Evolutionary conservation across 176 grass and related monocot genomes (phyloP).

Genomic region (Luzula sylvatica): DNA sequence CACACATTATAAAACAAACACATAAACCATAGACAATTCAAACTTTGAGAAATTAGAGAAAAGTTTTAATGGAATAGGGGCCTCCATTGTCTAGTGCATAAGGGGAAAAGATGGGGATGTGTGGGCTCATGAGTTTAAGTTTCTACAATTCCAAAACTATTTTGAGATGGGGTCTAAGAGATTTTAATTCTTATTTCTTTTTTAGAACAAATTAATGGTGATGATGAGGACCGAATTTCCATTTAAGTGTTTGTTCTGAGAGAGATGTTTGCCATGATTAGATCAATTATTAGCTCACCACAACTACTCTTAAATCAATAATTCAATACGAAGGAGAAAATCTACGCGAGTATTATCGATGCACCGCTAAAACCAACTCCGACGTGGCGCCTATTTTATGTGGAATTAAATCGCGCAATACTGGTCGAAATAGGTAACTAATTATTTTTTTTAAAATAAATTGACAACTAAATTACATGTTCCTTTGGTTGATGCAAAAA

Average conservation of each 20-base stretch:
- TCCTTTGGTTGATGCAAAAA: too few relatives aligned
- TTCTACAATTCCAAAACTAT: neutral
- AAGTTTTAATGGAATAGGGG: constrained; percentile 4
- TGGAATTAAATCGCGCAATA: too few relatives aligned
- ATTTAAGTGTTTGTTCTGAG: neutral
- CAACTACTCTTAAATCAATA: constrained; percentile 25
- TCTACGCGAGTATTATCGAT: too few relatives aligned
- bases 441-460: too few relatives aligned
- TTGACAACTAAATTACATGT: too few relatives aligned
- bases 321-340: neutral
- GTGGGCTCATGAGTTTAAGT: constrained; percentile 2
- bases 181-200: constrained; percentile 7
- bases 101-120: constrained; percentile 22
- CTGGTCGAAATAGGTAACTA: too few relatives aligned
- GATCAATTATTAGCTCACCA: constrained; percentile 23
- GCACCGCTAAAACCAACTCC: too few relatives aligned
- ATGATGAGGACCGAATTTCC: constrained; percentile 9
- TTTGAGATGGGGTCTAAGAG: constrained; percentile 8
- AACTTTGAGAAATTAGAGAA: constrained; percentile 1
- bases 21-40: too few relatives aligned
- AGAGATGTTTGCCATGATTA: constrained; percentile 18
- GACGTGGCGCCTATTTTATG: too few relatives aligned
- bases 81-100: constrained; percentile 24
- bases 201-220: constrained; percentile 3
- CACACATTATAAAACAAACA: too few relatives aligned